These are phyloP conservation scores for Rubia tinctorum DNA, from an alignment of 305 asterid genomes.

Conservation along the genomic window DNA sequence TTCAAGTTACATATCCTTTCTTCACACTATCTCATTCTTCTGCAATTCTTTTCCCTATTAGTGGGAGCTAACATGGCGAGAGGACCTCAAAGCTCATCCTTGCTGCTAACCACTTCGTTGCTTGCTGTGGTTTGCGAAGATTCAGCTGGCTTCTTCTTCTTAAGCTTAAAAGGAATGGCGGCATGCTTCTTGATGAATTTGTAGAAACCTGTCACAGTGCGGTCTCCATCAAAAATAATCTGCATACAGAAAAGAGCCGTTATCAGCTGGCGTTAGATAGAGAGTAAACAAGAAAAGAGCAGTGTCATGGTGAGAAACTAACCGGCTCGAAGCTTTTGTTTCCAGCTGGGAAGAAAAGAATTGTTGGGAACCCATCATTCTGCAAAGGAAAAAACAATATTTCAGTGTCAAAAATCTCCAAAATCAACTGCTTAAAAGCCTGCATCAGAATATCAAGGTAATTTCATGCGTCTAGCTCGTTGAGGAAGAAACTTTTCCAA, in stretches of 20 bases:
- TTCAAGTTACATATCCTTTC: not conserved
- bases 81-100: constrained; percentile 63
- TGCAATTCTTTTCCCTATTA: not conserved
- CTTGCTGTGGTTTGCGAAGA: constrained; percentile 26
- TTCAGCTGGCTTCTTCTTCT: constrained; percentile 55
- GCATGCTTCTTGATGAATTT: constrained; percentile 94
- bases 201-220: constrained; percentile 88
- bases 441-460: too few relatives aligned
- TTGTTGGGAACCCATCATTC: constrained; percentile 94
- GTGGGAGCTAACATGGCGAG: not conserved
- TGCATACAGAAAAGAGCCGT: constrained; percentile 19
- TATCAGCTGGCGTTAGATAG: not conserved
- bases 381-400: constrained; percentile 28
- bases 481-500: too few relatives aligned
- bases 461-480: too few relatives aligned
- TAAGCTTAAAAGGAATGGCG: constrained; percentile 82
- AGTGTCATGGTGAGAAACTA: constrained; percentile 19
- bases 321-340: constrained; percentile 98
- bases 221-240: constrained; percentile 78
- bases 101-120: constrained; percentile 28
- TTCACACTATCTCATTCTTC: not conserved
- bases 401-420: not conserved
- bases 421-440: too few relatives aligned
- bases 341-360: constrained; percentile 97
- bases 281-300: not conserved